Evolutionary conservation across 179 eudicot species (phyloP).

Genomic region (Dionaea muscipula): DNA sequence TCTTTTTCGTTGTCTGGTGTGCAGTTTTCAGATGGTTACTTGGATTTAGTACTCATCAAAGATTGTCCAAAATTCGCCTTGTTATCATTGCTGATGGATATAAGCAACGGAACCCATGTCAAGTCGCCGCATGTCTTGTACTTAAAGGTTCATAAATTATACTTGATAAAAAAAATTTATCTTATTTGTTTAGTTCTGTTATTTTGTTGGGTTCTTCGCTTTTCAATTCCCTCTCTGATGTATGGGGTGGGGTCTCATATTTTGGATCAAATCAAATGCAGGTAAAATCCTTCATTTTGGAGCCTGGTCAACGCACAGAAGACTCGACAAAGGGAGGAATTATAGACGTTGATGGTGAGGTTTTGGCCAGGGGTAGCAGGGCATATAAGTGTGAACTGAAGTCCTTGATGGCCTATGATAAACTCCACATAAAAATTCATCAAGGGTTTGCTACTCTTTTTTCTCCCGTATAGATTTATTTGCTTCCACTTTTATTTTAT

Average conservation of each 20-base stretch:
- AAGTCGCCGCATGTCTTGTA: conserved; percentile 69
- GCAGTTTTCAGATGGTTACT: conserved; percentile 90
- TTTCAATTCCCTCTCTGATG: too few relatives aligned
- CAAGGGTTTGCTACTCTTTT: conserved; percentile 75
- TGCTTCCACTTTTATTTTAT: too few relatives aligned
- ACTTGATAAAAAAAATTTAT: too few relatives aligned
- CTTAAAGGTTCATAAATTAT: conserved; percentile 86
- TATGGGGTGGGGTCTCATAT: not conserved
- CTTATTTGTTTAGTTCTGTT: conserved; percentile 4
- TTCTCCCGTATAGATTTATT: conserved; percentile 19
- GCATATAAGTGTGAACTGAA: conserved; percentile 43
- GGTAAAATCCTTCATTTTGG: conserved; percentile 76
- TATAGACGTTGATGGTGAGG: conserved; percentile 88
- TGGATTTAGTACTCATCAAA: conserved; percentile 61
- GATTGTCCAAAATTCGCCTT: conserved; percentile 54
- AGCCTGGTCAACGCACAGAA: conserved; percentile 56
- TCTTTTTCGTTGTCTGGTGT: conserved; percentile 13
- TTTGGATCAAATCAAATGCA: conserved; percentile 14
- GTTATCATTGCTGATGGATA: conserved; percentile 43
- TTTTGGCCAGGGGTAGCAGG: conserved; percentile 77
- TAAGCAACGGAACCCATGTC: conserved; percentile 61
- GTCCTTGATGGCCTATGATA: conserved; percentile 58
- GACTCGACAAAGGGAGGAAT: conserved; percentile 64
- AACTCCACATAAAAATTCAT: conserved; percentile 49
- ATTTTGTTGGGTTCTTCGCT: not conserved